Conservation (phyloP, 2,329 filamentous ascomycete species). For the Phyllosticta citriasiana region DNA sequence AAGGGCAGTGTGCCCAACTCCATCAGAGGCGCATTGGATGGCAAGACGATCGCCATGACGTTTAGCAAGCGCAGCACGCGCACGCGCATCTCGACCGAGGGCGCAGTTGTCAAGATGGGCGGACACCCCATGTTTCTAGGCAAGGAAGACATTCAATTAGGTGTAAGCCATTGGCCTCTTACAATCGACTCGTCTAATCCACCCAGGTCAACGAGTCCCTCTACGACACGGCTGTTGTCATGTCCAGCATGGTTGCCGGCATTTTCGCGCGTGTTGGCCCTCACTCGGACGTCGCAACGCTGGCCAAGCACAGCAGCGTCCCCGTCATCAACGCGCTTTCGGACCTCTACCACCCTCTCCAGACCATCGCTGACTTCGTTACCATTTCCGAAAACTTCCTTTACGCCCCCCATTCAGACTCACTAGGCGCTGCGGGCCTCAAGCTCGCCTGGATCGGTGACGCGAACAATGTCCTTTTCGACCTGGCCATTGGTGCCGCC, state of each 20-base stretch:
- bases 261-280: conserved; percentile 43
- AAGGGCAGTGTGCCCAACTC: conserved; percentile 48
- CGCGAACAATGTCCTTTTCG: conserved; percentile 93
- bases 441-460: conserved; percentile 96
- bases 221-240: conserved; percentile 83
- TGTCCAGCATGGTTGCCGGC: conserved; percentile 59
- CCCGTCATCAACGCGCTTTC: conserved; percentile 55
- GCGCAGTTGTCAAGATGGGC: conserved; percentile 76
- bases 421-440: conserved; percentile 64
- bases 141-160: conserved; percentile 91
- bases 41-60: conserved; percentile 84
- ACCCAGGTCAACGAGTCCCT: conserved; percentile 77
- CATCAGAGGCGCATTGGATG: conserved; percentile 54
- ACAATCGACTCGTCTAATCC: neutral
- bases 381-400: conserved; percentile 78
- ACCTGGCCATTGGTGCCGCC: conserved; percentile 75
- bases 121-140: conserved; percentile 95
- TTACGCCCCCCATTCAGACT: conserved; percentile 31
- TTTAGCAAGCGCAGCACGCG: conserved; percentile 94
- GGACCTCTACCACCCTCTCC: conserved; percentile 85
- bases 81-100: conserved; percentile 88
- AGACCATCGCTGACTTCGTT: conserved; percentile 87
- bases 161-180: conserved; percentile 44
- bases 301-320: conserved; percentile 39
- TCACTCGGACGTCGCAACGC: conserved; percentile 39